Evolutionary conservation across 2,329 filamentous ascomycete species (phyloP).

Genomic region (Trichocomaceae sp.): DNA sequence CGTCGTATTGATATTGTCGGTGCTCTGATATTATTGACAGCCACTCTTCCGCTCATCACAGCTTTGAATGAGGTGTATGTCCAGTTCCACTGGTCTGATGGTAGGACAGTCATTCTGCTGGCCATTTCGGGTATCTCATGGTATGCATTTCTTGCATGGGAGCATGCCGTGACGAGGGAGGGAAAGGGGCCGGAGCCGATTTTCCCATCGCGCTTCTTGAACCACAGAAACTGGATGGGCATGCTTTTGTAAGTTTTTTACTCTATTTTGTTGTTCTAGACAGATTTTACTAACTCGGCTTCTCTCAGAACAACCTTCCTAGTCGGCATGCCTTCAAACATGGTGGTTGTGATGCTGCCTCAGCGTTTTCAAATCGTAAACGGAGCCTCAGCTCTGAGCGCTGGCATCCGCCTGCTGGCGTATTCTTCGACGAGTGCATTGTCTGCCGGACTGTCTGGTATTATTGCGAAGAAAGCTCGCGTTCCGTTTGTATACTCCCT

Average conservation of each 20-base stretch:
- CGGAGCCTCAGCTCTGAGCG: conserved; percentile 20
- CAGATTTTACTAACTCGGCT: neutral
- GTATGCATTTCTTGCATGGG: conserved; percentile 29
- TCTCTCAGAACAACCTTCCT: conserved; percentile 21
- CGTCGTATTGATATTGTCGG: conserved; percentile 28
- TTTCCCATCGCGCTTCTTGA: conserved; percentile 24
- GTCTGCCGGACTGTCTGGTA: conserved; percentile 19
- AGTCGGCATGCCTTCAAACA: conserved; percentile 22
- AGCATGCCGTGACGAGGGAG: conserved; percentile 18
- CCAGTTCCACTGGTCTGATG: conserved; percentile 39
- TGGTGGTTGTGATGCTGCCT: conserved; percentile 25
- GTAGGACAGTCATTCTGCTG: conserved; percentile 22
- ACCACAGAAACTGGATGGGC: conserved; percentile 22
- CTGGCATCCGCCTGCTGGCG: conserved; percentile 23
- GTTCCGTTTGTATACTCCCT: conserved; percentile 25
- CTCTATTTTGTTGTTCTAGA: neutral
- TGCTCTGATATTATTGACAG: conserved; percentile 35
- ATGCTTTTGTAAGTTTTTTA: conserved; percentile 20
- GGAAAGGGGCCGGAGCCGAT: conserved; percentile 18
- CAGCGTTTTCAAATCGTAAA: conserved; percentile 24
- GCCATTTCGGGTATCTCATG: conserved; percentile 19
- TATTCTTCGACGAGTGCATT: conserved; percentile 22
- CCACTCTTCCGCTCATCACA: conserved; percentile 42
- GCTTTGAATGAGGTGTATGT: conserved; percentile 42
- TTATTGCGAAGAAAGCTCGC: conserved; percentile 18